Conservation (phyloP, 75 land plant genomes). For the Larix kaempferi region DNA sequence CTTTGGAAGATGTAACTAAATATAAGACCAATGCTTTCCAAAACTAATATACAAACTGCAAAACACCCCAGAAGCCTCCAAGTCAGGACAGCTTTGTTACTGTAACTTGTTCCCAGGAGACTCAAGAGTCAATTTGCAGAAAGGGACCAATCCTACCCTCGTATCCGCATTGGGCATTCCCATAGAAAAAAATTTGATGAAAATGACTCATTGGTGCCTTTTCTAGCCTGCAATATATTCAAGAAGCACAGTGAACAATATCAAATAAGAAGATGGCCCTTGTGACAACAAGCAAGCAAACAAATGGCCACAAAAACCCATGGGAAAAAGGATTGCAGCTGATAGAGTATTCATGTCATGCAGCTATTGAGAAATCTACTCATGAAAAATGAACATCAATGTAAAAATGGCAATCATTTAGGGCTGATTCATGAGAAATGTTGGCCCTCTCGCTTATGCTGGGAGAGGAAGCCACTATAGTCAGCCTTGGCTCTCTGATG, state of each 20-base stretch:
- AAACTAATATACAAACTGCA: conserved; percentile 11
- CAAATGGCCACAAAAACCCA: background rate
- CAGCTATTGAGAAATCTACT: background rate
- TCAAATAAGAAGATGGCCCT: background rate
- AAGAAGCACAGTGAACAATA: background rate
- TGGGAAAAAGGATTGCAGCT: background rate
- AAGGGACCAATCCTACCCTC: conserved; percentile 6
- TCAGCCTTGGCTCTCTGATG: no score
- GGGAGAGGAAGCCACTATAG: no score
- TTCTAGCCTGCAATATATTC: conserved; percentile 10
- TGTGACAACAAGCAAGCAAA: background rate
- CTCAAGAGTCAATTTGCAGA: background rate
- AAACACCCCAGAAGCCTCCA: conserved; percentile 10
- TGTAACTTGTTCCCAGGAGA: conserved; percentile 9
- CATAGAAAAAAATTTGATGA: conserved; percentile 7
- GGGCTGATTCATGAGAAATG: no score
- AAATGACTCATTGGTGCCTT: background rate
- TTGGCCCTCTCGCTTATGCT: no score
- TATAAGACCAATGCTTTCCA: conserved; percentile 7
- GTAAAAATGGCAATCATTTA: no score
- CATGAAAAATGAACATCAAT: background rate
- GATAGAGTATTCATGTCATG: background rate
- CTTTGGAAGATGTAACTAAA: conserved; percentile 8
- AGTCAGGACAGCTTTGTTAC: conserved; percentile 8
- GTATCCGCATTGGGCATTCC: background rate